Percentiles rank a stretch among this genome's conserved stretches.
These are phyloP conservation scores for Trichoderma guizhouense DNA, from an alignment of 2,329 filamentous ascomycete genomes.

Conservation along the genomic window DNA sequence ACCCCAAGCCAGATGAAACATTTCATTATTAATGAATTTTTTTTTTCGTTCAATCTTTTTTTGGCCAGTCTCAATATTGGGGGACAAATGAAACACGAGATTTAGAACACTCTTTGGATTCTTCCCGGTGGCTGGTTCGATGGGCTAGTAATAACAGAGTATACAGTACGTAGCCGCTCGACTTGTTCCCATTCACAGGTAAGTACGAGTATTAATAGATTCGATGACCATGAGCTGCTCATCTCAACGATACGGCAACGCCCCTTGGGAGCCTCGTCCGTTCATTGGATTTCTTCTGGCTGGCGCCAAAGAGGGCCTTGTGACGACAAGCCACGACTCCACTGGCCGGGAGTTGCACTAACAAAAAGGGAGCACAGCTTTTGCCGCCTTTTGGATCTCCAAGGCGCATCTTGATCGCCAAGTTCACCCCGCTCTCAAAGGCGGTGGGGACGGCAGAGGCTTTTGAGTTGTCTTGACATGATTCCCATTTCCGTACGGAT, in stretches of 20 bases:
- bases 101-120: background rate
- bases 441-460: background rate
- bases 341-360: constrained; percentile 5
- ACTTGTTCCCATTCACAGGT: background rate
- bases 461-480: background rate
- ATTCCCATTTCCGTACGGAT: background rate
- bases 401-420: constrained; percentile 16
- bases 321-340: constrained; percentile 13
- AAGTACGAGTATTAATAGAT: background rate
- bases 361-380: background rate
- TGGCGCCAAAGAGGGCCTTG: constrained; percentile 9
- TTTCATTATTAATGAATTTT: constrained; percentile 6
- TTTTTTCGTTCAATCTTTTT: background rate
- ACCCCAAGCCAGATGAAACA: background rate
- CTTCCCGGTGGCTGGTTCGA: background rate
- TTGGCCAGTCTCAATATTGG: background rate
- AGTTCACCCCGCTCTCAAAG: constrained; percentile 1
- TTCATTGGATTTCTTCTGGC: background rate
- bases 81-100: background rate
- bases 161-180: background rate
- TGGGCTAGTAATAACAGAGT: background rate
- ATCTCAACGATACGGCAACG: background rate
- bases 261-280: background rate
- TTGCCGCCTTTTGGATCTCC: constrained; percentile 6
- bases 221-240: background rate